A percentile compares a stretch with the other conserved stretches of the same genome.
Conservation (phyloP, 148 eudicot species). For the Spergularia bocconei region DNA sequence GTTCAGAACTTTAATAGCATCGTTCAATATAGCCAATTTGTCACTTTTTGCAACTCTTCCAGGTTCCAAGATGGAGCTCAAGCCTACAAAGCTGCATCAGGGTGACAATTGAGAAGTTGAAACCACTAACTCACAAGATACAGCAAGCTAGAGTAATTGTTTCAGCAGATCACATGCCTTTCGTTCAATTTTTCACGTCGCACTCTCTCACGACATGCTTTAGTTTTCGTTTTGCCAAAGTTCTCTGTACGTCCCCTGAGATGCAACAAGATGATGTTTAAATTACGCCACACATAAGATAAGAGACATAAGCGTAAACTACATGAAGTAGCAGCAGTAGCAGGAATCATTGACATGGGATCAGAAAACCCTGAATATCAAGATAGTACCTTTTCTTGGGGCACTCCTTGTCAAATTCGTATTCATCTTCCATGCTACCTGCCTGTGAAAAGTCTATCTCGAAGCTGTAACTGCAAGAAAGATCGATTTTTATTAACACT, state of each 20-base stretch:
- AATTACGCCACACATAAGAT: not conserved
- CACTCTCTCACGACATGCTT: conserved; percentile 83
- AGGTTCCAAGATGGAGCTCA: conserved; percentile 71
- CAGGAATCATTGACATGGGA: not conserved
- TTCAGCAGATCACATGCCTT: conserved; percentile 40
- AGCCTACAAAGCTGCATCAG: conserved; percentile 61
- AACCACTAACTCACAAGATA: not conserved
- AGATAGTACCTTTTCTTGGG: conserved; percentile 48
- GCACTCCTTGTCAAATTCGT: conserved; percentile 42
- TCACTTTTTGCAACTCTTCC: conserved; percentile 72
- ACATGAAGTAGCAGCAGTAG: not conserved
- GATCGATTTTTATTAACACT: not conserved
- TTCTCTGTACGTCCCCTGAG: conserved; percentile 57
- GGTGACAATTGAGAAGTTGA: not conserved
- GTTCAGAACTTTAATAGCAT: conserved; percentile 64
- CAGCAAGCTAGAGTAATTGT: not conserved
- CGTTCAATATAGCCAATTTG: conserved; percentile 69
- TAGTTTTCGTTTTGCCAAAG: conserved; percentile 45
- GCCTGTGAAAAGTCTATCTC: conserved; percentile 51
- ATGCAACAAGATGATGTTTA: conserved; percentile 16
- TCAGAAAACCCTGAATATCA: not conserved
- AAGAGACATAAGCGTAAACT: not conserved
- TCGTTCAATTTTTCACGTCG: conserved; percentile 81
- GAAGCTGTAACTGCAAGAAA: conserved; percentile 37
- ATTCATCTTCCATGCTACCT: conserved; percentile 28